Evolutionary conservation across 2,329 filamentous ascomycete genomes (phyloP), one percentile per base, ranked within the genome.

Genomic region (Botrytis porri): DNA sequence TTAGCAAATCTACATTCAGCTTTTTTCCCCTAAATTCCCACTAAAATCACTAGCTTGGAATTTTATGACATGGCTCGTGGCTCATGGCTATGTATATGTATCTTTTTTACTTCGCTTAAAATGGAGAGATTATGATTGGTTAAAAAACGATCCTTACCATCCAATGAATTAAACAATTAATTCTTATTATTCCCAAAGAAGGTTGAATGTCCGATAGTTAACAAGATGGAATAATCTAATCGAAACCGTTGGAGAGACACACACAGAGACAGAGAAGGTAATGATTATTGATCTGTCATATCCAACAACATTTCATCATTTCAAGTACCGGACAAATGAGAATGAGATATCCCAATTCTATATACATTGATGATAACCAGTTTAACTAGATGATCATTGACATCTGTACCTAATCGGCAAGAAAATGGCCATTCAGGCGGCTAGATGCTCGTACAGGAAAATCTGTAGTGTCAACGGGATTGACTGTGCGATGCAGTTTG

Each of bases 261-360:
- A n/a, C 48, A n/a, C 48, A n/a, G 12, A 51, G 8, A 48, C 6
- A 45, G 3, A 18, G 41, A n/a, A 43, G 41, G 14, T n/a, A 64
- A 22, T 37, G 14, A 43, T 29, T 8, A 29, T 10, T 18, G 0
- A 62, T n/a, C 32, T 2, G 35, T 48, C 41, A 48, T 10, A 65
- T 48, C 29, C 61, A 64, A 32, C 39, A 48, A 22, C 4, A 32
- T 48, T 48, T n/a, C 43, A 66, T 51, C 43, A 51, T 51, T 29
- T 37, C 63, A 66, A 66, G 12, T 66, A 66, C 63, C 63, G 63
- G 43, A 51, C 63, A 66, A 63, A 63, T 63, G 39, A 63, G 39
- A 29, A 63, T 43, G 12, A 20, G 61, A 43, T 41, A 62, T 62
- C n/a, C 60, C 37, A 25, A n/a, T 41, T 62, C 60, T 62, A 16